These are phyloP conservation scores for Candida ortonii DNA, from an alignment of 805 yeast genomes.

Conservation along the genomic window DNA sequence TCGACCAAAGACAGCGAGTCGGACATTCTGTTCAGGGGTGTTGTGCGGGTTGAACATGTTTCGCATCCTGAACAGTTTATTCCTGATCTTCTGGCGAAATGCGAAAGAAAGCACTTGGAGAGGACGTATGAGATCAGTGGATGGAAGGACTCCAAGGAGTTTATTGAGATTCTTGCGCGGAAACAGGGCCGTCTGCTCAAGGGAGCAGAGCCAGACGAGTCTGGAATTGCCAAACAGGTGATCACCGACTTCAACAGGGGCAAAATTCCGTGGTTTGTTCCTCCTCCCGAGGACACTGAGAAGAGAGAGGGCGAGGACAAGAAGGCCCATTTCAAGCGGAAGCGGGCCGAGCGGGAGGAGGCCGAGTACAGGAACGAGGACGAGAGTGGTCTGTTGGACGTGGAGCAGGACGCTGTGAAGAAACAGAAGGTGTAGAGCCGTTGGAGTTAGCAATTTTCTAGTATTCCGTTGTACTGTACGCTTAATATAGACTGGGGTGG, in stretches of 20 bases:
- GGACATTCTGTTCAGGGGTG: conserved; percentile 93
- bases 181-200: conserved; percentile 89
- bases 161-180: conserved; percentile 85
- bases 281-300: conserved; percentile 79
- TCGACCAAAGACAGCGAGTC: conserved; percentile 84
- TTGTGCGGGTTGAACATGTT: conserved; percentile 97
- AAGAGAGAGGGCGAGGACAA: conserved; percentile 56
- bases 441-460: too few relatives aligned
- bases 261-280: conserved; percentile 95
- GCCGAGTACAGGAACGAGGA: conserved; percentile 27
- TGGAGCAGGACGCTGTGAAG: conserved; percentile 18
- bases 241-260: conserved; percentile 96
- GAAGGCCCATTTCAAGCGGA: conserved; percentile 51
- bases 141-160: conserved; percentile 77
- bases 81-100: conserved; percentile 78
- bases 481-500: too few relatives aligned
- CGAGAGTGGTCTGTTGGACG: conserved; percentile 26
- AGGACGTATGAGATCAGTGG: conserved; percentile 94
- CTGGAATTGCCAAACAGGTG: conserved; percentile 85
- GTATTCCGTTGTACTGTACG: too few relatives aligned
- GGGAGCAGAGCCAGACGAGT: conserved; percentile 98
- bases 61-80: conserved; percentile 93
- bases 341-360: conserved; percentile 48
- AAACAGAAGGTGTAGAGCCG: conserved; percentile 16
- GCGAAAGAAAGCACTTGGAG: conserved; percentile 86